Evolutionary conservation across 139 green algal species (phyloP), one percentile per base, ranked within the genome.

Genomic region (Chlamydomonas sp.): DNA sequence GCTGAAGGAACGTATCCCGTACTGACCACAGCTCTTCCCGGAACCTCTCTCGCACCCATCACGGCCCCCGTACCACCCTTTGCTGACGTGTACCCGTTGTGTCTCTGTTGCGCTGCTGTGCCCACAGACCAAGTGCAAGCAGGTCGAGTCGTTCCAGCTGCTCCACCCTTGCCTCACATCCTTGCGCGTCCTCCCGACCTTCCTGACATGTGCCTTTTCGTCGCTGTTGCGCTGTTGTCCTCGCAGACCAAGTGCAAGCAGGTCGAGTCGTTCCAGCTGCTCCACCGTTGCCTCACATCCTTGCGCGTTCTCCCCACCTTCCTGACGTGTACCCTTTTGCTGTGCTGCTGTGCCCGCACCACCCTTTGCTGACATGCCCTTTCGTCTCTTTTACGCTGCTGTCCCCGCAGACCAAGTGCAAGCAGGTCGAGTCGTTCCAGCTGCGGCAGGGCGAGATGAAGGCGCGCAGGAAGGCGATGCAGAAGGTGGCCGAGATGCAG

Each of bases 401-500:
- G n/a, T n/a, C n/a, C n/a, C n/a, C n/a, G n/a, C n/a, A n/a, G 43
- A 54, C 43, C 43, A 62, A 62, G n/a, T n/a, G n/a, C 47, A 60
- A 61, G 43, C 43, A 77, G 64, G 62, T 85, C 36, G 54, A 64
- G 24, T 65, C 39, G 4, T 84, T 84, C 77, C 76, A 85, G 72
- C 64, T 83, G 68, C 80, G 74, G 37, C 83, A 89, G 67, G 71
- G 75, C 4, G 65, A 77, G 39, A 50, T 79, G 26, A 81, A 83
- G 69, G 65, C 67, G 33, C 64, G 77, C 38, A 71, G 76, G 30
- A 48, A 84, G 69, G 72, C 63, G n/a, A 49, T 82, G 35, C 70
- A 79, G 31, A 76, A 74, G 36, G 76, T 82, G 28, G 75, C 84
- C 37, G 85, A 88, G 79, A 69, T 81, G 69, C 76, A 84, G 60